Evolutionary conservation across 2,329 filamentous ascomycete genomes (phyloP).

Genomic region (Neophaeococcomyces aloes): DNA sequence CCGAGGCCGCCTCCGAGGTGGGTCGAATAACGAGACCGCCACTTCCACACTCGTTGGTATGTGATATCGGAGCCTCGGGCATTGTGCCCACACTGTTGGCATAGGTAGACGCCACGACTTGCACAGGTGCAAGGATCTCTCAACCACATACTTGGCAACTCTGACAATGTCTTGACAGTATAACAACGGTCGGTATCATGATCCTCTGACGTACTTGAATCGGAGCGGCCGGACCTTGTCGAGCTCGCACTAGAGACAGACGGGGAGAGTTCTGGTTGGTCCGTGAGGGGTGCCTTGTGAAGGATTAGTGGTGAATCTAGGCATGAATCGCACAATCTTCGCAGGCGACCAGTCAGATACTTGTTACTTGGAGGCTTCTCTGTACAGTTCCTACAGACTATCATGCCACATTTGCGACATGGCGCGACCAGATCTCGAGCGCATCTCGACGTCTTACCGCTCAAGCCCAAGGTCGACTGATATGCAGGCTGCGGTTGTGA

Average conservation of each 20-base stretch:
- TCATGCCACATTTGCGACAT: conserved; percentile 64
- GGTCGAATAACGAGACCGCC: conserved; percentile 71
- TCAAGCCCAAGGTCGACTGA: conserved; percentile 32
- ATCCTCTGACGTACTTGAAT: conserved; percentile 11
- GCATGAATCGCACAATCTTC: conserved; percentile 69
- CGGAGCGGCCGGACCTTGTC: conserved; percentile 15
- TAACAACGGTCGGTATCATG: background rate
- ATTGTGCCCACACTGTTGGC: conserved; percentile 67
- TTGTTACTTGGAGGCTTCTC: conserved; percentile 65
- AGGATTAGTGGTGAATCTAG: conserved; percentile 56
- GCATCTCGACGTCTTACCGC: conserved; percentile 65
- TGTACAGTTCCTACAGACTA: conserved; percentile 83
- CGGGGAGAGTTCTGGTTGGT: conserved; percentile 6
- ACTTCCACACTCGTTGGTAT: conserved; percentile 67
- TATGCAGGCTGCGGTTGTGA: background rate
- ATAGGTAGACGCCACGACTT: conserved; percentile 62
- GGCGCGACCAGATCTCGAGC: conserved; percentile 78
- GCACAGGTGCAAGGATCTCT: conserved; percentile 49
- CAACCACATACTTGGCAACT: conserved; percentile 32
- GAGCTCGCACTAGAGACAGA: conserved; percentile 18
- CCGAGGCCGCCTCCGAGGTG: conserved; percentile 70
- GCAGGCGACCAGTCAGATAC: conserved; percentile 62
- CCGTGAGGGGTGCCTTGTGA: conserved; percentile 28
- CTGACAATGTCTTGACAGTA: background rate
- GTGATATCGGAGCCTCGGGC: conserved; percentile 49